Conservation (phyloP, 2,329 filamentous ascomycete species). For the Hypoxylon sp. region DNA sequence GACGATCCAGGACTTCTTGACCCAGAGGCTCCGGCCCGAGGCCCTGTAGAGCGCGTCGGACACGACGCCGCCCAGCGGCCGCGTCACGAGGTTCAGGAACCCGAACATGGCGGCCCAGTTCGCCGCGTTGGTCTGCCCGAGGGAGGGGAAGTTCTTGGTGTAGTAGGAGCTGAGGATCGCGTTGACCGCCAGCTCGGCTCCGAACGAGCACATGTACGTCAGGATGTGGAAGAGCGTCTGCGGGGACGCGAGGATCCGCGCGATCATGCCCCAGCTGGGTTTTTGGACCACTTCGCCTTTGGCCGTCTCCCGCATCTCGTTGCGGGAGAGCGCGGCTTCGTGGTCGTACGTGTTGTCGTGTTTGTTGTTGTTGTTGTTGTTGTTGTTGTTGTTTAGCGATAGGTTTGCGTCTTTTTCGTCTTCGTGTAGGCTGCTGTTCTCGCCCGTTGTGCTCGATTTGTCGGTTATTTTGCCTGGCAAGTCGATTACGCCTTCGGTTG, state of each 20-base stretch:
- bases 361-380: slow-evolving; percentile 46
- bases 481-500: slow-evolving; percentile 56
- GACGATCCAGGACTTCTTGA: slow-evolving; percentile 66
- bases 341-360: slow-evolving; percentile 49
- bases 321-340: slow-evolving; percentile 57
- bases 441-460: slow-evolving; percentile 49
- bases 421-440: slow-evolving; percentile 52
- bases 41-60: slow-evolving; percentile 59
- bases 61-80: slow-evolving; percentile 70
- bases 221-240: slow-evolving; percentile 64
- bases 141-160: slow-evolving; percentile 65
- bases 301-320: slow-evolving; percentile 63
- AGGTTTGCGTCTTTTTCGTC: slow-evolving; percentile 52
- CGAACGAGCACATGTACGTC: slow-evolving; percentile 71
- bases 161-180: slow-evolving; percentile 67
- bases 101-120: slow-evolving; percentile 79
- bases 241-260: slow-evolving; percentile 57
- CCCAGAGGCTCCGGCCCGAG: slow-evolving; percentile 51
- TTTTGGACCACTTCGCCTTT: slow-evolving; percentile 62
- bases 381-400: too few relatives aligned
- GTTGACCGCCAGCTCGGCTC: slow-evolving; percentile 70
- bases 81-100: slow-evolving; percentile 73
- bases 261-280: slow-evolving; percentile 61
- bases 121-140: slow-evolving; percentile 64
- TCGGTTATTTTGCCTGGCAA: slow-evolving; percentile 61